Base-by-base conservation (phyloP, 176 grass and related monocot species). In the Cocos nucifera region DNA sequence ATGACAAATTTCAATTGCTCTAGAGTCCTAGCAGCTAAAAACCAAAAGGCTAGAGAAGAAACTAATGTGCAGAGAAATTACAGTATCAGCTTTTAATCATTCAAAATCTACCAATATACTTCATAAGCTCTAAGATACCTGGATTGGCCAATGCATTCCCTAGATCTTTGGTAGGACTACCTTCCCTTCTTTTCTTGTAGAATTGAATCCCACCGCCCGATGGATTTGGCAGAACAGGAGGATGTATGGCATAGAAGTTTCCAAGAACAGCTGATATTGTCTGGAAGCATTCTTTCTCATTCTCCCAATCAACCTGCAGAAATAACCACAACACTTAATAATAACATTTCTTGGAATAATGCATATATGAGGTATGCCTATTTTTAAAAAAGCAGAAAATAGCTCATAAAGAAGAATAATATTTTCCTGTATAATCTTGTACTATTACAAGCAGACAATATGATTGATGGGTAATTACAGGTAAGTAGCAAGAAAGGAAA, bases 171-270 rank as follows among this genome's bases (percentile, higher is more conserved):
- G n/a, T 32, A 32, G 25, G 26, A 21, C n/a, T 44, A 25, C 22
- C n/a, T 54, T 72, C 82, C 67, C 67, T 87, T 68, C 66, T 85
- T 87, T 83, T 90, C 78, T 85, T 90, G 83, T 90, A 96, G 56
- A 80, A 75, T 48, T 69, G 75, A 88, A 96, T 78, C 23, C 81
- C 83, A 53, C 69, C 67, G 16, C 92, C 87, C 61, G 78, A 78
- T 60, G 92, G 92, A 83, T 96, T 96, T 64, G 92, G 92, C 35
- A 96, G 78, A 70, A 96, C 81, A 24, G 92, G 92, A 67, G 92
- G 87, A 85, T 96, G 87, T 57, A 96, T 66, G n/a, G 87, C 92
- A 15, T 96, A 90, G 69, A 96, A 90, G 22, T 88, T 90, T 20
- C 83, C 87, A 58, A 96, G 72, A 64, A 83, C 83, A 74, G 92